Evolutionary conservation across 352 stramenopile genomes (phyloP).

Genomic region (Thraustochytrium striatum): DNA sequence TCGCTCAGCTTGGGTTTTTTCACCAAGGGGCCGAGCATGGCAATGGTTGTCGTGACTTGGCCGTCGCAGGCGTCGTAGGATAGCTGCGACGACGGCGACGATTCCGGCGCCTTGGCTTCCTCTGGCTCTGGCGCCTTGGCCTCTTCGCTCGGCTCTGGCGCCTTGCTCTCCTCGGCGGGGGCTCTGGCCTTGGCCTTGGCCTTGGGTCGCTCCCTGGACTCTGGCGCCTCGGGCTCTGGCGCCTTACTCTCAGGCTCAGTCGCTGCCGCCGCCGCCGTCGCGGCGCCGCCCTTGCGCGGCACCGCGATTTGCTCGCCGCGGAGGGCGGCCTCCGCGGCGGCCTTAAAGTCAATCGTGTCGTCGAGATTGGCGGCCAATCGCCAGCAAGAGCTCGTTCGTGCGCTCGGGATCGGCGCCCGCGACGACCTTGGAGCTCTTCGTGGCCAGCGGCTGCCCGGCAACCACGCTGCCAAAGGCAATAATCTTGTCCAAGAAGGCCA

Average conservation of each 20-base stretch:
- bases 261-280: conserved; percentile 49
- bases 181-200: conserved; percentile 55
- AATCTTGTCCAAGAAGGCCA: conserved; percentile 76
- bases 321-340: conserved; percentile 57
- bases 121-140: background rate
- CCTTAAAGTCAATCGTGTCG: conserved; percentile 64
- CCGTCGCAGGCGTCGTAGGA: background rate
- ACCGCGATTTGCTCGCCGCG: background rate
- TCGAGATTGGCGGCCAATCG: conserved; percentile 65
- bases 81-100: background rate
- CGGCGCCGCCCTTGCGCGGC: conserved; percentile 51
- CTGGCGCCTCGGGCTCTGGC: conserved; percentile 55
- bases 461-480: conserved; percentile 68
- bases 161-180: conserved; percentile 50
- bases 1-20: conserved; percentile 86
- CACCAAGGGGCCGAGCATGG: conserved; percentile 61
- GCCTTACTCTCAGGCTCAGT: conserved; percentile 54
- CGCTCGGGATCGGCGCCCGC: conserved; percentile 72
- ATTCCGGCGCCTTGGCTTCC: background rate
- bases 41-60: conserved; percentile 1
- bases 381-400: conserved; percentile 72
- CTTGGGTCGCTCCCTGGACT: conserved; percentile 57
- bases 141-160: background rate
- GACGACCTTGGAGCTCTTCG: conserved; percentile 74
- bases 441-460: conserved; percentile 67